Percentiles rank a stretch among this genome's conserved stretches.
Evolutionary conservation across 176 grass and related monocot genomes (phyloP).

Genomic region (Avena atlantica): DNA sequence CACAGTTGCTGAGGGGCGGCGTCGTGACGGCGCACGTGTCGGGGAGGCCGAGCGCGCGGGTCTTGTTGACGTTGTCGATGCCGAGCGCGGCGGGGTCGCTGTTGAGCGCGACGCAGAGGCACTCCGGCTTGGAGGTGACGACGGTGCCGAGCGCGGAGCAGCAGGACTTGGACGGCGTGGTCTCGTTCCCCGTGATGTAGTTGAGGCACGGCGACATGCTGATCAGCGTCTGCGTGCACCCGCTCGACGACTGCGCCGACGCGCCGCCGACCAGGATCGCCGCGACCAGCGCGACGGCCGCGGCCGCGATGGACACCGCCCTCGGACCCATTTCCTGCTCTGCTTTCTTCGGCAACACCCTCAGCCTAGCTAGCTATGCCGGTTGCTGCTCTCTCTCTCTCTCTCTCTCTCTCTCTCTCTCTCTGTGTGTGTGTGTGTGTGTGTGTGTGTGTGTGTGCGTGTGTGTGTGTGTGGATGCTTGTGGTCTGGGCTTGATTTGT

Average conservation of each 20-base stretch:
- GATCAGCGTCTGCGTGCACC: conserved; percentile 60
- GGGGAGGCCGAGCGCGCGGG: conserved; percentile 65
- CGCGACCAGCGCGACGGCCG: not conserved
- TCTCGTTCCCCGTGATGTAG: conserved; percentile 79
- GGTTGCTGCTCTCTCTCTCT: not conserved
- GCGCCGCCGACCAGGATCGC: conserved; percentile 33
- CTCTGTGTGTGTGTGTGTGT: too few relatives aligned
- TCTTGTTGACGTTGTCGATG: conserved; percentile 66
- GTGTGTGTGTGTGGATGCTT: too few relatives aligned
- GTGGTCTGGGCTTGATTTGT: not conserved
- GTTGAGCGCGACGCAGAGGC: conserved; percentile 72
- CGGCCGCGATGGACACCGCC: not conserved
- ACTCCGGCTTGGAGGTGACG: conserved; percentile 66
- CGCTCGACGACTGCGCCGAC: conserved; percentile 55
- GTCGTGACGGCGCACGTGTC: conserved; percentile 68
- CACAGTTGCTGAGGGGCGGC: conserved; percentile 50
- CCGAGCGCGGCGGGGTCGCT: conserved; percentile 58
- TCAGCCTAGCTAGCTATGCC: not conserved
- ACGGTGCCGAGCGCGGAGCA: conserved; percentile 66
- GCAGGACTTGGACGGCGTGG: conserved; percentile 57
- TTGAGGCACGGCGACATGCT: conserved; percentile 78
- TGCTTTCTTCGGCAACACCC: not conserved
- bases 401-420: too few relatives aligned
- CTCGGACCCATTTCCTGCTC: conserved; percentile 35
- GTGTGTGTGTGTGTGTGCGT: too few relatives aligned